Evolutionary conservation across 768 basidiomycete species (phyloP), one percentile per base, ranked within the genome.

Genomic region (Rhodotorula toruloides): DNA sequence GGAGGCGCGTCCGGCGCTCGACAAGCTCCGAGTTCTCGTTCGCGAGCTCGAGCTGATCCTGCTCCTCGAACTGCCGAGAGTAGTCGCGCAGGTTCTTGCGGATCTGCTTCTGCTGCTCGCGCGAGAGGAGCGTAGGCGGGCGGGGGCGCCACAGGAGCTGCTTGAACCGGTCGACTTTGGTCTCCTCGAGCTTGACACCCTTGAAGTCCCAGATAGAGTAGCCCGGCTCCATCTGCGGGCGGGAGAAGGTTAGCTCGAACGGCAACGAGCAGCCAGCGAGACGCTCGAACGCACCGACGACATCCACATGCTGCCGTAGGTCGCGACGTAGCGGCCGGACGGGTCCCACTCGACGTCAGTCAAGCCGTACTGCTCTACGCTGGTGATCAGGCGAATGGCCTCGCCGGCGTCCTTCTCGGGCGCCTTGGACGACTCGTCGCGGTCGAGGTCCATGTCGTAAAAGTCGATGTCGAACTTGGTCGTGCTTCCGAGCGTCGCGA

Each of bases 271-370:
- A 63, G 64, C 54, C 68, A 19, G 14, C 5, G 12, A 50, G 25
- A 53, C 4, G 22, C 16, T 2, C 10, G 68, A 46, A 79, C 86
- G 72, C 78, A 96, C 94, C 76, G 89, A 89, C 74, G 91, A 88
- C 74, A 88, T 86, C 94, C 96, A 99, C 34, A 88, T 87, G 74
- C 91, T 94, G 16, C 93, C 96, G 75, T 87, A 89, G 16, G 92
- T 92, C 40, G 89, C 89, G 56, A 98, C 81, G 78, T 88, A 96
- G 64, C 96, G 86, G 56, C 96, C 96, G 76, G 86, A 88, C 32
- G 96, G 94, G 77, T 99, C 96, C 96, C 96, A 99, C 77, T 96
- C 91, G 49, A 96, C 87, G 73, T 97, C 94, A 29, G 94, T 98
- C 54, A 98, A 85, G 59, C 93, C 94, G 76, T 94, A 99, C 77